Percentiles rank a stretch among this genome's conserved stretches.
phyloP scores from a whole-genome alignment of 331 rosid genomes.

The Dryas integrifolia region DNA sequence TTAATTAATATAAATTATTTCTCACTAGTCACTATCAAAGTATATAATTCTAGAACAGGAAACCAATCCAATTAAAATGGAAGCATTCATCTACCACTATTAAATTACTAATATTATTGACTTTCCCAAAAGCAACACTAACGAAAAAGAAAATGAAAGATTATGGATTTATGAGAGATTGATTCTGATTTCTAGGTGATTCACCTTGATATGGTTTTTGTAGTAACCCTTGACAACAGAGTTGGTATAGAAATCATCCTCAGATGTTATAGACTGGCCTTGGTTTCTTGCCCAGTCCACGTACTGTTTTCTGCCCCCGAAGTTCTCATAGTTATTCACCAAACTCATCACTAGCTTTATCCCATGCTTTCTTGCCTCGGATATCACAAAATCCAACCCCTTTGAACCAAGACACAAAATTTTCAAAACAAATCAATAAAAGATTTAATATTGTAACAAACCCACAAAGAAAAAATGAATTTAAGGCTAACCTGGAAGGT shows the following conservation, averaged over 20 bases:
- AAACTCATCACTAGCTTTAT: slow-evolving; percentile 75
- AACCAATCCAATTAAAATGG: not conserved
- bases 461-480: too few relatives aligned
- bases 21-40: too few relatives aligned
- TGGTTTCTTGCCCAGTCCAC: slow-evolving; percentile 80
- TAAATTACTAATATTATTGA: not conserved
- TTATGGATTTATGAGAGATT: too few relatives aligned
- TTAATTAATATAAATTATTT: not conserved
- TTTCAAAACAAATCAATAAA: not conserved
- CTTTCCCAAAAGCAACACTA: not conserved
- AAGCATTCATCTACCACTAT: not conserved
- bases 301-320: slow-evolving; percentile 87
- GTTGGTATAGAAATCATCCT: slow-evolving; percentile 77
- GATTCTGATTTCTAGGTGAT: not conserved
- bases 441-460: not conserved
- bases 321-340: slow-evolving; percentile 66
- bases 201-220: slow-evolving; percentile 79
- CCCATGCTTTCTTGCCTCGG: slow-evolving; percentile 71
- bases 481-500: slow-evolving; percentile 56
- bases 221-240: slow-evolving; percentile 52
- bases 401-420: slow-evolving; percentile 18
- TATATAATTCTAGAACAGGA: not conserved
- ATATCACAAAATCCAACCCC: slow-evolving; percentile 83
- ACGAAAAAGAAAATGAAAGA: too few relatives aligned
- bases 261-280: slow-evolving; percentile 61